phyloP scores from a whole-genome alignment of 1,139 yeast species.

The Williopsis jadinii region DNA sequence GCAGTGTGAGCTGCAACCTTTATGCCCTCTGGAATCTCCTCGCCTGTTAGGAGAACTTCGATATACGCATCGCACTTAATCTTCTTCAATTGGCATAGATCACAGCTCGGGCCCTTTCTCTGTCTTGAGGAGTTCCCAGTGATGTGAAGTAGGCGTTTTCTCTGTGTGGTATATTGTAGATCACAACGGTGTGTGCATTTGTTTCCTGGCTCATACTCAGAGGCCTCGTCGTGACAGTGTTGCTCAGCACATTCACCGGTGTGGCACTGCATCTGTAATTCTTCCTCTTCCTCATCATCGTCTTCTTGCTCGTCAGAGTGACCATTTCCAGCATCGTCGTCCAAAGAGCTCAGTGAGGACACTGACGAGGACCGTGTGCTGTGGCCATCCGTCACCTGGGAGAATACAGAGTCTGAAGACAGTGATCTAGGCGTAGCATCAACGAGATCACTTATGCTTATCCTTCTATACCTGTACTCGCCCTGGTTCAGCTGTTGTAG shows the following conservation, averaged over 20 bases:
- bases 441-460: background rate
- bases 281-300: background rate
- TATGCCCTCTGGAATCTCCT: background rate
- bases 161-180: no score
- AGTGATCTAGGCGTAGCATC: background rate
- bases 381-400: background rate
- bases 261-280: no score
- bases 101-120: conserved; percentile 72
- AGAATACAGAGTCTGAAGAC: background rate
- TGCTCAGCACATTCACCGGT: background rate
- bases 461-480: background rate
- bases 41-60: conserved; percentile 13
- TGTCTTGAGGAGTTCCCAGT: conserved; percentile 37
- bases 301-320: background rate
- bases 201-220: background rate
- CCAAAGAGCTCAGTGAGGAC: background rate
- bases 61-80: conserved; percentile 72
- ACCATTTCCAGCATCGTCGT: background rate
- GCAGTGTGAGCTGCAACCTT: background rate
- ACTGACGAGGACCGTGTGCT: background rate
- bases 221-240: background rate
- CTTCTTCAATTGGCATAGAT: conserved; percentile 62
- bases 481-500: no score
- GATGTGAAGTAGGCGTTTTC: conserved; percentile 1
- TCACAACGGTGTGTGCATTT: no score